Evolutionary conservation across 2,329 filamentous ascomycete genomes (phyloP), one percentile per base, ranked within the genome.

Genomic region (Rutstroemia sp.): DNA sequence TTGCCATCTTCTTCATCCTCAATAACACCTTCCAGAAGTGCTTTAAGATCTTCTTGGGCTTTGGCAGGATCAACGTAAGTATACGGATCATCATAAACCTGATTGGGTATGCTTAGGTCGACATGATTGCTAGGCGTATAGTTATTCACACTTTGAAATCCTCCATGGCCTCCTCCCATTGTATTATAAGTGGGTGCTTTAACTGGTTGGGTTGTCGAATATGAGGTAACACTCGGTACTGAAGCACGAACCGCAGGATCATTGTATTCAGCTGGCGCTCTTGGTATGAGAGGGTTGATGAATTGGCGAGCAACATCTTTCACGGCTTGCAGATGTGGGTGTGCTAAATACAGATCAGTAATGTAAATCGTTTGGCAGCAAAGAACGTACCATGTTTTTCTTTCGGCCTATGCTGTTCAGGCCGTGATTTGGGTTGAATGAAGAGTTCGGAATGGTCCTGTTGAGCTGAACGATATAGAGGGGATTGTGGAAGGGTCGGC

Each of bases 21-120:
- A 71, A 92, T 83, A 9, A 87, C 87, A 7, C 88, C 89, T 68
- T 92, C 89, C 1, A 94, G 76, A n/a, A 94, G 71, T 7, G 86
- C 87, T 69, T 94, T 94, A 61, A 94, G 78, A 63, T 92, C 88
- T 48, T 85, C 84, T 51, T 81, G 83, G 10, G 89, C 88, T 68
- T 89, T 86, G 57, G 76, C 75, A 0, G 86, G 82, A 62, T 92
- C 87, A 5, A 70, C 67, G 57, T 66, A 70, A 5, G 65, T 63
- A 53, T 68, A 67, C 34, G 66, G 64, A 12, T 64, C 63, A 37
- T 63, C 53, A 44, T 61, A 48, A 27, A 58, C 59, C 38, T 60
- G 62, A 21, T 60, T 57, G 16, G 60, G 61, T 42, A 53, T 53
- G 6, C 66, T 68, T 38, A 70, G 65, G 51, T 70, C 68, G 48